These are phyloP conservation scores for Penicillium goetzii DNA, from an alignment of 495 filamentous ascomycete species.

Conservation along the genomic window DNA sequence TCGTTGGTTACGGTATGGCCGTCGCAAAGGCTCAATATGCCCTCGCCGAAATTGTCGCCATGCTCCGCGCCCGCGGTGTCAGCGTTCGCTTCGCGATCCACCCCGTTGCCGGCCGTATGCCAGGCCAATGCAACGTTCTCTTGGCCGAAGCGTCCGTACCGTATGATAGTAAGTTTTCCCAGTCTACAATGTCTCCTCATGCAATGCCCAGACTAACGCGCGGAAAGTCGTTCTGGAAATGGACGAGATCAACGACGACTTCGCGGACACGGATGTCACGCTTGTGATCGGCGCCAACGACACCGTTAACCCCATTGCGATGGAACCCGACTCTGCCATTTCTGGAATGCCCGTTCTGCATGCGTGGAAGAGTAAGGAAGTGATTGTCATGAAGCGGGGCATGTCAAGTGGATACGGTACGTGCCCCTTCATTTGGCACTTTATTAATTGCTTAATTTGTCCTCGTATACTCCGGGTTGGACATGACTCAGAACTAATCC, in stretches of 20 bases:
- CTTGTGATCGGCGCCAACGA: constrained; percentile 87
- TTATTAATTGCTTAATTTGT: constrained; percentile 6
- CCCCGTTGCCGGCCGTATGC: constrained; percentile 82
- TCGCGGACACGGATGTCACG: constrained; percentile 78
- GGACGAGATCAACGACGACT: constrained; percentile 92
- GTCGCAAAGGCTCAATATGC: constrained; percentile 87
- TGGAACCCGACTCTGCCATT: constrained; percentile 77
- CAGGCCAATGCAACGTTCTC: constrained; percentile 83
- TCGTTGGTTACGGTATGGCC: constrained; percentile 86
- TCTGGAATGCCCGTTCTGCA: constrained; percentile 86
- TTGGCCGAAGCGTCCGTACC: constrained; percentile 80
- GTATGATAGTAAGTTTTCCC: constrained; percentile 63
- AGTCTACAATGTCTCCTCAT: background rate
- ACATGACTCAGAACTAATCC: background rate
- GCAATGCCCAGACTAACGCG: constrained; percentile 19
- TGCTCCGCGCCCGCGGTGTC: constrained; percentile 68
- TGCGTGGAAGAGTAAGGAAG: constrained; percentile 88
- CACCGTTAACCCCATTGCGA: constrained; percentile 81
- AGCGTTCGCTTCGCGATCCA: constrained; percentile 87
- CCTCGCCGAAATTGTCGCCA: constrained; percentile 74
- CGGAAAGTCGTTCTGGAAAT: constrained; percentile 71
- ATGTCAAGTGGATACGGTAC: constrained; percentile 80
- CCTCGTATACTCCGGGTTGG: background rate
- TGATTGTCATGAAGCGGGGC: constrained; percentile 83
- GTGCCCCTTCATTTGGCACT: constrained; percentile 20